Percentiles rank a stretch among this genome's conserved stretches.
phyloP scores from a whole-genome alignment of 176 grass and related monocot genomes.

The Typha latifolia region DNA sequence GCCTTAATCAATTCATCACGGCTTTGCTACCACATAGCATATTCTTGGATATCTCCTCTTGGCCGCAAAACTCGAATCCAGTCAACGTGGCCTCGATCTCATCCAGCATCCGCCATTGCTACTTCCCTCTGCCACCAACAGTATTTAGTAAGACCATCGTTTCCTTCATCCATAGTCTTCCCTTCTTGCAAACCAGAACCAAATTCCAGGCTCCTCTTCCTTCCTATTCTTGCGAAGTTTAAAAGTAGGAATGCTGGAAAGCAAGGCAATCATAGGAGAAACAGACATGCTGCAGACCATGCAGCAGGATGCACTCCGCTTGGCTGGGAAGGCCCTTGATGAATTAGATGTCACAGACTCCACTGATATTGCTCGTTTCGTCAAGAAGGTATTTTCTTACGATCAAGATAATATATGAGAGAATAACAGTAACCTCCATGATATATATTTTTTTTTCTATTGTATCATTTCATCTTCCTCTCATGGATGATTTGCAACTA shows the following conservation, averaged over 20 bases:
- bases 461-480: background rate
- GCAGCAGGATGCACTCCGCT: background rate
- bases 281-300: slow-evolving; percentile 1
- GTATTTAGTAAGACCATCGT: background rate
- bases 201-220: no score
- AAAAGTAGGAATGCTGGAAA: background rate
- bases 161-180: background rate
- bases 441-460: background rate
- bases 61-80: no score
- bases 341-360: background rate
- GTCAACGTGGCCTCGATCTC: background rate
- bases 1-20: background rate
- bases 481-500: background rate
- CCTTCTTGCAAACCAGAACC: background rate
- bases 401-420: background rate
- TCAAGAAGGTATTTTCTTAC: background rate
- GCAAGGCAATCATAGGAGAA: background rate
- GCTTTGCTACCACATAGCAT: background rate
- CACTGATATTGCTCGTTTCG: background rate
- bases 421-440: background rate
- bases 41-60: background rate
- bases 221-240: no score
- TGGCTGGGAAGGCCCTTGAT: slow-evolving; percentile 7
- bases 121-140: background rate
- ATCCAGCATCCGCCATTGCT: background rate